Evolutionary conservation across 2,329 filamentous ascomycete species (phyloP), one percentile per base, ranked within the genome.

Genomic region (Scytalidium lignicola): DNA sequence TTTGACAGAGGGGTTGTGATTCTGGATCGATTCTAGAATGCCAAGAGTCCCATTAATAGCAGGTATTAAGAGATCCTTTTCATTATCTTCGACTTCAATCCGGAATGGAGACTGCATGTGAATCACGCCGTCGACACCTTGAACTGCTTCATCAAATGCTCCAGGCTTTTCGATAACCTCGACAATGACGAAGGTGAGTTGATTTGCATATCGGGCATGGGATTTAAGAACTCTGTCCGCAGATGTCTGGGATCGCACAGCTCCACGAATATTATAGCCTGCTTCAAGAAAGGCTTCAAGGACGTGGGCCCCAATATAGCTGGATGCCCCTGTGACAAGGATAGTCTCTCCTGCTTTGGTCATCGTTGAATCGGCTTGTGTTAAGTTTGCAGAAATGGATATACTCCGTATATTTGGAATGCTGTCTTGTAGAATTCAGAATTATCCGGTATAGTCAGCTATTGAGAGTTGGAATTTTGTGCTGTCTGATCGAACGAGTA

Each of bases 111-210:
- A 84, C 1, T 85, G 85, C 3, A 84, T 87, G 65, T 89, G 85
- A 47, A 89, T 74, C 47, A 91, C 85, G 47, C 79, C 83, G 60
- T 88, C 83, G 55, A 92, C 87, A 0, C 82, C 79, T 3, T 68
- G 65, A 43, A 67, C 55, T 19, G 74, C 64, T 63, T 78, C 67
- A 53, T 86, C 78, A 56, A 92, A 92, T 18, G 85, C 86, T 18
- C 78, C 78, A n/a, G 81, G 75, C 54, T 80, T 65, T 0, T 83
- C 80, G 51, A 93, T 80, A 57, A 93, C 86, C 41, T 80, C 75
- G 12, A 93, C 85, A 54, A 91, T 78, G 3, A 50, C 55, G 39
- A 61, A 59, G 2, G 55, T 56, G 2, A 64, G 43, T 12, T 71
- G 67, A 19, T 64, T 58, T 1, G 61, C 52, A 18, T 74, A 62